Evolutionary conservation across 2,329 filamentous ascomycete genomes (phyloP).

Genomic region (Pyricularia pennisetigena): DNA sequence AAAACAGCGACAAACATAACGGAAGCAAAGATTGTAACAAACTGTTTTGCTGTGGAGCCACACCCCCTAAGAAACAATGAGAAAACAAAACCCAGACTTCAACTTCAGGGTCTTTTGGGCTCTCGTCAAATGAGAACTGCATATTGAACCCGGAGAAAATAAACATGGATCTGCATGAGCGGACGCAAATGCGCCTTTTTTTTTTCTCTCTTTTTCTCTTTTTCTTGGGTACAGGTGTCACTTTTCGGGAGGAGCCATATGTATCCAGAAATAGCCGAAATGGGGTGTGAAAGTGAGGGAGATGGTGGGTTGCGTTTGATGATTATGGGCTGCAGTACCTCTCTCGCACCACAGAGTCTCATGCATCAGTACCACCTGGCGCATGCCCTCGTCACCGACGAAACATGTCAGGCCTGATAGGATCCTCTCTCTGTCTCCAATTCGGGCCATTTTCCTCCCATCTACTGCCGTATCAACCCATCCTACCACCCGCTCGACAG

Average conservation of each 20-base stretch:
- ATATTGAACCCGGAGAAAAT: neutral
- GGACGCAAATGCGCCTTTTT: neutral
- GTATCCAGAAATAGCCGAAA: neutral
- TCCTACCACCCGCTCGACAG: neutral
- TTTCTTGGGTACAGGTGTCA: neutral
- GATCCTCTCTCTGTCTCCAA: neutral
- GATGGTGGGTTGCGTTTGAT: neutral
- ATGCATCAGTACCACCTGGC: neutral
- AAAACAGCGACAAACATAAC: neutral
- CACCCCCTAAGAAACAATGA: neutral
- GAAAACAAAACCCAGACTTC: neutral
- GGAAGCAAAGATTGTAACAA: neutral
- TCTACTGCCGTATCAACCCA: neutral
- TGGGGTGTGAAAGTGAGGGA: neutral
- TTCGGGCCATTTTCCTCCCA: neutral
- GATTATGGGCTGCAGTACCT: neutral
- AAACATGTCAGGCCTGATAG: neutral
- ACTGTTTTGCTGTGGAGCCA: neutral
- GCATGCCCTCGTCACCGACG: neutral
- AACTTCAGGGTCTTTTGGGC: neutral
- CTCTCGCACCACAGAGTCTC: neutral
- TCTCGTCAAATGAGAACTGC: neutral
- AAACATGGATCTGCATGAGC: neutral
- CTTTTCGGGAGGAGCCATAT: neutral
- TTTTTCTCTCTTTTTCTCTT: neutral